These are phyloP conservation scores for Aspergillus conjunctus DNA, from an alignment of 495 filamentous ascomycete genomes.

Conservation along the genomic window DNA sequence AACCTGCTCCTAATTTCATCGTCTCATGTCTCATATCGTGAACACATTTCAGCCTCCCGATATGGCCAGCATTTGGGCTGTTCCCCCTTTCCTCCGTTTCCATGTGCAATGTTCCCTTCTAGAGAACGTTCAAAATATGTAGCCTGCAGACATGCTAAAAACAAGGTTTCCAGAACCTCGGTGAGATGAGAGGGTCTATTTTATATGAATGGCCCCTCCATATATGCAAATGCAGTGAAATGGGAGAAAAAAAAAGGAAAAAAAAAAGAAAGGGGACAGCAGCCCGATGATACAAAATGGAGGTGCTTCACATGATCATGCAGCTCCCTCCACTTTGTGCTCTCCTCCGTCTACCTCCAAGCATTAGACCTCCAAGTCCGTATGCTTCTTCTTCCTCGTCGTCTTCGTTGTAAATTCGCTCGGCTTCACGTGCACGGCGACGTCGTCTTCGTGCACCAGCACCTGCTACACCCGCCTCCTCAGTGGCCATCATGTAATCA, in stretches of 20 bases:
- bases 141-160: not conserved
- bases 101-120: not conserved
- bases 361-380: slow-evolving; percentile 27
- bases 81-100: not conserved
- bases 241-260: not conserved
- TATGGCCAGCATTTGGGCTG: slow-evolving; percentile 20
- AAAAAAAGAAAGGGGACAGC: not conserved
- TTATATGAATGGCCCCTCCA: not conserved
- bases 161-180: slow-evolving; percentile 25
- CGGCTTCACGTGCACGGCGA: slow-evolving; percentile 75
- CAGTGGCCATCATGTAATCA: slow-evolving; percentile 87
- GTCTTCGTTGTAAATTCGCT: slow-evolving; percentile 68
- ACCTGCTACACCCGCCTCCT: slow-evolving; percentile 77
- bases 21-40: slow-evolving; percentile 22
- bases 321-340: slow-evolving; percentile 57
- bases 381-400: slow-evolving; percentile 63
- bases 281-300: not conserved
- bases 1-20: slow-evolving; percentile 8
- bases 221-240: not conserved
- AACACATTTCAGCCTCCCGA: slow-evolving; percentile 9
- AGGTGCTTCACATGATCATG: slow-evolving; percentile 52
- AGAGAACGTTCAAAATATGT: not conserved
- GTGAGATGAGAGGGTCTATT: not conserved
- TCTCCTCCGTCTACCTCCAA: slow-evolving; percentile 47
- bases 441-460: slow-evolving; percentile 66